Evolutionary conservation across 1,139 yeast genomes (phyloP), one percentile per base, ranked within the genome.

Genomic region (Kurtzmaniella quercitrusa): DNA sequence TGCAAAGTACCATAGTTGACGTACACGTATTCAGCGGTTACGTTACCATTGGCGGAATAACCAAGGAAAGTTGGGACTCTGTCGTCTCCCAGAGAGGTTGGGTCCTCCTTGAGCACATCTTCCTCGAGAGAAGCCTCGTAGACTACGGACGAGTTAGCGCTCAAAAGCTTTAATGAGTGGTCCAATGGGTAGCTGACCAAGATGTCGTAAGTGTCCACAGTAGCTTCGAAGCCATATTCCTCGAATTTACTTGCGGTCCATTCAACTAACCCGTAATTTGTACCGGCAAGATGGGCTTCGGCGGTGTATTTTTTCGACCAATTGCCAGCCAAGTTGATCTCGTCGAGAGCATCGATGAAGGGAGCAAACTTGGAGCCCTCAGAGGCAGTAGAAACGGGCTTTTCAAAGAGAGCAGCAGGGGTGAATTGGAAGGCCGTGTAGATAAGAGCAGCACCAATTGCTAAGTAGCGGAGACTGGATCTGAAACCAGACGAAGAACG

Each of bases 281-380:
- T 77, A 9, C 95, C 95, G 1, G 93, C 89, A 47, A 86, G 66
- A 58, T 86, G 95, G 2, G 85, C 77, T 42, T 74, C 78, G 12
- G 72, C 56, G 3, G 89, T 80, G 55, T 82, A 85, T 29, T 62
- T 67, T 46, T 70, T 53, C 2, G 77, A 66, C 85, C 85, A 79
- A 42, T 77, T 65, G 0, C 70, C 65, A 2, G 84, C 83, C 24
- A 63, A 57, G 53, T 80, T 80, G n/a, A 69, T 62, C 33, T 68
- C 63, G 10, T 36, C 38, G 40, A 79, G 60, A 1, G 77, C 63
- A 2, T 63, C 51, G 21, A 77, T 60, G 45, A 65, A 70, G 11
- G 43, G 44, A 12, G 39, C 44, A 17, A 44, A 44, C 14, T 23
- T 25, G 16, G 34, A 24, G 2, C 18, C 25, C 14, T 19, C 18